Evolutionary conservation across 176 grass and related monocot species (phyloP), one percentile per base, ranked within the genome.

Genomic region (Neostapfia colusana): DNA sequence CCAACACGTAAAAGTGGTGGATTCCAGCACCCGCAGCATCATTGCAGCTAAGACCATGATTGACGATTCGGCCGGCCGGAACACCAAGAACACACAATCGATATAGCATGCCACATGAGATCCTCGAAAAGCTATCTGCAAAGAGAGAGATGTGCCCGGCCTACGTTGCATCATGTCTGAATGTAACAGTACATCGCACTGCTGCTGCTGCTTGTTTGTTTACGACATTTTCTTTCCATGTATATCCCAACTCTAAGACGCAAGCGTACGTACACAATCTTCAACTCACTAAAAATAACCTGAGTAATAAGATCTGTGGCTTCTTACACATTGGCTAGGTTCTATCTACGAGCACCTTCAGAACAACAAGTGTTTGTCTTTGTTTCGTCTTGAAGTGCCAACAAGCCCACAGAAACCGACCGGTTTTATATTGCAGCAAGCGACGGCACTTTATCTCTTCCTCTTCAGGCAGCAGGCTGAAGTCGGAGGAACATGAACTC

Each of bases 71-170:
- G 81, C 64, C 48, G 68, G 81, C 63, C 23, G 23, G 23, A 2
- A 0, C 53, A 67, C 72, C 64, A 76, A 58, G 26, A 50, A 61
- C 40, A 41, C 57, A 31, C 43, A n/a, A n/a, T n/a, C n/a, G 49
- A 45, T 61, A 71, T 14, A 50, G 7, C 49, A 46, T 23, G 62
- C 55, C 62, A 14, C 45, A 65, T n/a, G 14, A 67, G 69, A 80
- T 85, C 76, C 69, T 85, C 69, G n/a, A 45, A 73, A 79, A 75
- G 62, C 48, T 73, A 59, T 73, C 83, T 59, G 79, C 79, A 82
- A 82, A 67, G 53, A 40, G 28, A 18, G 9, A 59, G 15, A 1
- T 51, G 48, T 31, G 31, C 31, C 3, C n/a, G n/a, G n/a, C n/a
- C 15, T 17, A 63, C 72, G 65, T 55, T 76, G 14, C 66, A 72